Conservation (phyloP, 306 rosid species). For the Sphenostylis stenocarpa region DNA sequence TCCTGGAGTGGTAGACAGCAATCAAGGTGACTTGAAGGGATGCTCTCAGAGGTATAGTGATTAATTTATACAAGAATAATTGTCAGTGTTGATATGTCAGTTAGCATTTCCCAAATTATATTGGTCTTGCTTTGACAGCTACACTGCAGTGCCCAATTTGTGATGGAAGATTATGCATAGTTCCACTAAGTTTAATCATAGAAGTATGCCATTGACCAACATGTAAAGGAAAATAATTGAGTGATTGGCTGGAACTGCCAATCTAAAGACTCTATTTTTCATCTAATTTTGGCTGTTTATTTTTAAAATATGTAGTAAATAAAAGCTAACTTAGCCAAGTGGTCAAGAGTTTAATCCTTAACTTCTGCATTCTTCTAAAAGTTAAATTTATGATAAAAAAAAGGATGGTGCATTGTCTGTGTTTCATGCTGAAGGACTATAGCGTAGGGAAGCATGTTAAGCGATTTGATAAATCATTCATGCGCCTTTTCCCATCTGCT, state of each 20-base stretch:
- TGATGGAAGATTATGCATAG: background rate
- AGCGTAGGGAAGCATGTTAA: background rate
- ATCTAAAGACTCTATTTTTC: background rate
- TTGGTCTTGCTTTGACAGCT: background rate
- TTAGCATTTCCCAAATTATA: background rate
- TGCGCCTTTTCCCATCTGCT: background rate
- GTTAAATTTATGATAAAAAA: background rate
- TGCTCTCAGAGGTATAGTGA: slow-evolving; percentile 55
- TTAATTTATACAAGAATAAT: slow-evolving; percentile 4
- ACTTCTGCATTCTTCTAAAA: background rate
- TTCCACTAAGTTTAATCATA: background rate
- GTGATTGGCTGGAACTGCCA: background rate
- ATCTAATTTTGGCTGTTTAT: background rate
- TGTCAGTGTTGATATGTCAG: background rate
- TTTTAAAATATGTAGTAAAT: background rate
- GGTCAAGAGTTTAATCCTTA: background rate
- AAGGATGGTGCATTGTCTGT: background rate
- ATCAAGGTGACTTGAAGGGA: slow-evolving; percentile 43
- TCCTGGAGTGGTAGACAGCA: slow-evolving; percentile 33
- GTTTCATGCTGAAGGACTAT: background rate
- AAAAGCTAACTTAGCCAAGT: background rate
- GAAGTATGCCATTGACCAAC: background rate
- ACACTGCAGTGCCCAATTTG: background rate
- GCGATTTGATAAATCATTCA: background rate
- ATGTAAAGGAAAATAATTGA: background rate